These are phyloP conservation scores for Guillardia theta DNA, from an alignment of 78 protist genomes.

Conservation along the genomic window DNA sequence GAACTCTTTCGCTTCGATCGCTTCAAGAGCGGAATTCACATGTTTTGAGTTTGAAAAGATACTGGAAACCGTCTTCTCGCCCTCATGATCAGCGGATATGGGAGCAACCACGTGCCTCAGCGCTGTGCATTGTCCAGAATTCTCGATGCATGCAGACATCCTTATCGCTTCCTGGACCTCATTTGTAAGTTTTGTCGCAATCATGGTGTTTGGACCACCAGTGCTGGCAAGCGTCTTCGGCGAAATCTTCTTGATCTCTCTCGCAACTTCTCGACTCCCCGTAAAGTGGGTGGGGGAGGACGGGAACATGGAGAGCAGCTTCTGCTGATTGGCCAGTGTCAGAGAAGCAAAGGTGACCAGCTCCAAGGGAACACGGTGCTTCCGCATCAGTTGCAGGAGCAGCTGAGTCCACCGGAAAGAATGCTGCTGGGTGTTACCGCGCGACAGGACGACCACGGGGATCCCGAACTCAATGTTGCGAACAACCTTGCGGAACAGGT, in stretches of 20 bases:
- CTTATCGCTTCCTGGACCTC: background rate
- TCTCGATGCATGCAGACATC: constrained; percentile 47
- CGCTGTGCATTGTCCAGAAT: constrained; percentile 23
- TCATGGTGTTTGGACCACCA: constrained; percentile 47
- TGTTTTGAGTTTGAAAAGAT: too few species aligned
- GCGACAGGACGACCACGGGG: constrained; percentile 54
- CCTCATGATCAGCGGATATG: too few species aligned
- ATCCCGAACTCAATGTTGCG: constrained; percentile 56
- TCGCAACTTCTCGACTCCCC: constrained; percentile 31
- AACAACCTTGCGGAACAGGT: constrained; percentile 36
- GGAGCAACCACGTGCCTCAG: background rate
- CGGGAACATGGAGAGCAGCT: too few species aligned
- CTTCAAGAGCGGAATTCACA: too few species aligned
- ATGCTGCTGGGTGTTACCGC: constrained; percentile 52
- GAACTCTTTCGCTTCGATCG: too few species aligned
- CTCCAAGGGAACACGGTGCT: background rate
- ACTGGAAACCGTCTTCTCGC: too few species aligned
- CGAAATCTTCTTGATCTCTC: background rate
- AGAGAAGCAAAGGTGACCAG: constrained; percentile 52
- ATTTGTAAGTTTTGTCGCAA: background rate
- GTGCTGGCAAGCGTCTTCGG: background rate
- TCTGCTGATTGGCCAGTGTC: too few species aligned
- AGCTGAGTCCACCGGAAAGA: constrained; percentile 43
- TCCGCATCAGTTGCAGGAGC: background rate
- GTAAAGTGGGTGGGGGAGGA: constrained; percentile 29